Base-by-base conservation (phyloP, 805 yeast species). In the Kurtzmaniella cleridarum region DNA sequence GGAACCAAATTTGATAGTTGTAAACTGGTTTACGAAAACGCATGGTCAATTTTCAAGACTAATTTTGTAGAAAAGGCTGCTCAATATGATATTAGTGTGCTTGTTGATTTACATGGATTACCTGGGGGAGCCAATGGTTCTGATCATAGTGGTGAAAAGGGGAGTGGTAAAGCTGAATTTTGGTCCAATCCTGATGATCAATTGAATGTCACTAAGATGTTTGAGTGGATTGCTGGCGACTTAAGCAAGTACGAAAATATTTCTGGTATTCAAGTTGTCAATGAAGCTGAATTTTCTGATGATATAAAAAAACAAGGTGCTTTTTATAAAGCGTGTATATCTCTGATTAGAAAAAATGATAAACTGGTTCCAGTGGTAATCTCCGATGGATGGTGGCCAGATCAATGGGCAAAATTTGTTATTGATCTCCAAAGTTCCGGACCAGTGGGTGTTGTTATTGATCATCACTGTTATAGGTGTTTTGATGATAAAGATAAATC, bases 381-480 rank as follows among this genome's bases (percentile, higher is more conserved):
- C 27, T 86, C 96, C 2, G 98, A 91, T 56, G 95, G 95, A 3
- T 93, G 98, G 98, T 82, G 88, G 81, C 75, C 93, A 4, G 75
- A 75, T 46, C 85, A 78, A 54, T 86, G 89, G 86, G 80, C 73
- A 17, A 66, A 78, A 43, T 85, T 84, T 81, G 58, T 87, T 7
- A 72, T 71, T 36, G 54, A 62, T 27, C 71, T 73, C 28, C 62
- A 62, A 32, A n/a, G 16, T 14, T 59, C 60, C 3, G 59, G 58
- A 3, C 51, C 63, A 12, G 47, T 78, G 4, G 91, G 90, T 2
- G 73, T 88, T 7, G 76, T 90, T 0, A 69, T 91, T 30, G 98
- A 93, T 60, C 69, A 82, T 11, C 98, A 93, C 54, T 74, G 84
- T 12, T 91, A 91, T 63, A 73, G 96, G 34, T 87, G 96, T 52